These are phyloP conservation scores for Pachyrhizus erosus DNA, from an alignment of 306 rosid genomes.

Conservation along the genomic window DNA sequence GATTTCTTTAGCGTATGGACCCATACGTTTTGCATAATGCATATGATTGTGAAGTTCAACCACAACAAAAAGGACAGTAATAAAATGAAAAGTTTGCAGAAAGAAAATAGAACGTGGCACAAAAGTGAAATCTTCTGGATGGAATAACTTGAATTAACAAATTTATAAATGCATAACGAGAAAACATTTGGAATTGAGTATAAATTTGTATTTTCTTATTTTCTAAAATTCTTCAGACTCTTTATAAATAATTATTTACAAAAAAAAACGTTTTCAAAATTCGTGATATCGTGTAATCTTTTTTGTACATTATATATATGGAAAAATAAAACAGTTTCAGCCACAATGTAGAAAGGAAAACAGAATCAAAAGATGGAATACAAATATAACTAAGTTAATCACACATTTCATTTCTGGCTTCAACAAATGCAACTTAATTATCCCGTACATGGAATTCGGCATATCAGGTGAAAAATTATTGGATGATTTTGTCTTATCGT, in stretches of 20 bases:
- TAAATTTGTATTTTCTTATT: neutral
- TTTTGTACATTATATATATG: neutral
- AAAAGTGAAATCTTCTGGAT: neutral
- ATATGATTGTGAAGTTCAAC: conserved; percentile 10
- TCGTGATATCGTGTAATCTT: neutral
- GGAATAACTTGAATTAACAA: neutral
- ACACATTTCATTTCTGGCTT: no score
- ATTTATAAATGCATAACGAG: neutral
- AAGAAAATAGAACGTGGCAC: neutral
- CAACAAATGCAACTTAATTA: no score
- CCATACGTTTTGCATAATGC: neutral
- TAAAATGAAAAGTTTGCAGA: neutral
- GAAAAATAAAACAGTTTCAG: neutral
- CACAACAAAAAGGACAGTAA: neutral
- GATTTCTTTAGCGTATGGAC: neutral
- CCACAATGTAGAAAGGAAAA: neutral
- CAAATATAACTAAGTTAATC: neutral
- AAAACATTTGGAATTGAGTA: neutral
- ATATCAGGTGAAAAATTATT: no score
- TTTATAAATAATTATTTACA: neutral
- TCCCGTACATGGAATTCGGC: no score
- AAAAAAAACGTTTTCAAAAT: neutral
- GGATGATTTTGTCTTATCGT: no score
- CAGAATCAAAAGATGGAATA: neutral
- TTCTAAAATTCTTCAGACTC: neutral